Conservation (phyloP, 805 yeast genomes). For the Metschnikowia matae region DNA sequence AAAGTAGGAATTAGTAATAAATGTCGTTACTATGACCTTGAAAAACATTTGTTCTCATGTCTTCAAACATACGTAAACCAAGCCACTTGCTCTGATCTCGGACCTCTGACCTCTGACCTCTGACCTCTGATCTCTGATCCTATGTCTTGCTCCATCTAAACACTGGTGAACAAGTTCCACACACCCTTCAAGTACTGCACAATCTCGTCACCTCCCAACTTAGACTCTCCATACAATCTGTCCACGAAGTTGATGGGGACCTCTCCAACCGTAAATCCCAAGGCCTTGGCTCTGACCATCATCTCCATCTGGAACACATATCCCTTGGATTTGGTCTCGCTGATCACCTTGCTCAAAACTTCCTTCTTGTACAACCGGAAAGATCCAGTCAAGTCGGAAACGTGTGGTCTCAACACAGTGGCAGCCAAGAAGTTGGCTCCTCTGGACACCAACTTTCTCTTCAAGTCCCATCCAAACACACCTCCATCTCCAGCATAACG, state of each 20-base stretch:
- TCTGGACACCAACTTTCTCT: conserved; percentile 70
- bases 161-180: conserved; percentile 62
- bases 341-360: conserved; percentile 61
- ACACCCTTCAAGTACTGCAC: conserved; percentile 75
- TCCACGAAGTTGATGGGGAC: conserved; percentile 78
- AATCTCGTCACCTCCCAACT: conserved; percentile 78
- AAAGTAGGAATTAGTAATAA: not conserved
- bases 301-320: conserved; percentile 86
- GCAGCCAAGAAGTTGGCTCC: conserved; percentile 80
- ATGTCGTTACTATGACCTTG: not conserved
- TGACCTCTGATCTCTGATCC: not conserved
- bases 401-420: conserved; percentile 64
- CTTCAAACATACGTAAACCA: too few relatives aligned
- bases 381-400: conserved; percentile 73
- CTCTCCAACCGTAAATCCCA: conserved; percentile 70
- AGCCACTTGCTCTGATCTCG: not conserved
- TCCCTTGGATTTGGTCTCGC: conserved; percentile 68
- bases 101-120: not conserved
- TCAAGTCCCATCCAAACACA: conserved; percentile 80
- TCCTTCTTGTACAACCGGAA: conserved; percentile 71
- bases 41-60: too few relatives aligned
- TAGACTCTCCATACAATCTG: conserved; percentile 73
- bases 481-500: conserved; percentile 81
- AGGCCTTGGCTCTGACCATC: conserved; percentile 78
- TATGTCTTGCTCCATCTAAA: conserved; percentile 24